Percentiles rank a stretch among this genome's conserved stretches.
phyloP scores from a whole-genome alignment of 805 yeast species.

The Metschnikowia borealis region DNA sequence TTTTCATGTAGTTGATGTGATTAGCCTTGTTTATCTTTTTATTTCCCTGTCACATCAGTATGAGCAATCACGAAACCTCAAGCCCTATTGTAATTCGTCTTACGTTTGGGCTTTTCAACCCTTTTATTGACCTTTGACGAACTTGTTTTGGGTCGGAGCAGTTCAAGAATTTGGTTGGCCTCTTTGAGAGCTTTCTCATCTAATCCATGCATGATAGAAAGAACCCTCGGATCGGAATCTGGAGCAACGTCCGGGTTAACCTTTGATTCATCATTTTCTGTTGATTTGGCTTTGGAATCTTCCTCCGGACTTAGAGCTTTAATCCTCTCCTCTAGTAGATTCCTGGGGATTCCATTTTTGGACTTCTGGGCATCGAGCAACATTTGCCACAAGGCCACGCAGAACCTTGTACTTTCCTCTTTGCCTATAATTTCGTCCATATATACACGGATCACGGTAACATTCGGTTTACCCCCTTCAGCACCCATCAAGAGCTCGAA shows the following conservation, averaged over 20 bases:
- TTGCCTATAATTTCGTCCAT: constrained; percentile 44
- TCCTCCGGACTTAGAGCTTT: not conserved
- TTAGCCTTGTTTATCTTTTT: too few relatives aligned
- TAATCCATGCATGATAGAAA: too few relatives aligned
- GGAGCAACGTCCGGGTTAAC: not conserved
- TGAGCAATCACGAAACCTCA: too few relatives aligned
- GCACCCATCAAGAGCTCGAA: constrained; percentile 36
- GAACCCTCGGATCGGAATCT: too few relatives aligned
- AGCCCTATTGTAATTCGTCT: constrained; percentile 27
- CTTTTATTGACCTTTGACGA: not conserved
- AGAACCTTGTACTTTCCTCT: constrained; percentile 36
- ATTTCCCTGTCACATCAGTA: too few relatives aligned
- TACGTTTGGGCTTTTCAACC: constrained; percentile 8
- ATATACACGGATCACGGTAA: constrained; percentile 40
- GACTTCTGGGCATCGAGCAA: constrained; percentile 43
- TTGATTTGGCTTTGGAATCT: constrained; percentile 11
- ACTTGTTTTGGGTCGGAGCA: constrained; percentile 4
- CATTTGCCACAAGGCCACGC: constrained; percentile 42
- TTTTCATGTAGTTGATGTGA: too few relatives aligned
- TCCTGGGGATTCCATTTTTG: constrained; percentile 43
- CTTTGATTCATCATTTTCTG: not conserved
- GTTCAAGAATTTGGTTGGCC: constrained; percentile 6
- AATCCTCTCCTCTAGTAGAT: constrained; percentile 23
- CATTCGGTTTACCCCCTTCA: constrained; percentile 31
- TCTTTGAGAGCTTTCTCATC: constrained; percentile 11